phyloP scores from a whole-genome alignment of 768 basidiomycete species.

The Hygrophorus russula region DNA sequence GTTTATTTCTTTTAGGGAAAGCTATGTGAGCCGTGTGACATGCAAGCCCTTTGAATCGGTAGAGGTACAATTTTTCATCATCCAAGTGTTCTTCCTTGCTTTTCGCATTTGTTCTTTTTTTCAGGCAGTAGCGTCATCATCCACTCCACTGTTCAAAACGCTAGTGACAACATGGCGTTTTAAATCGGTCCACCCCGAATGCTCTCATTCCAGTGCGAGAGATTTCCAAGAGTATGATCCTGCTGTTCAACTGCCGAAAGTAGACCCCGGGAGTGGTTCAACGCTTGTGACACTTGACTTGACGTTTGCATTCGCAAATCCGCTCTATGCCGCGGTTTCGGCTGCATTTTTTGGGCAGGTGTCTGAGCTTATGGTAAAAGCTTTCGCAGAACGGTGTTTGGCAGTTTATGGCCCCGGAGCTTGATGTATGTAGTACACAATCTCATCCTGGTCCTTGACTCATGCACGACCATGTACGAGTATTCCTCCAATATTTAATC shows the following conservation, averaged over 20 bases:
- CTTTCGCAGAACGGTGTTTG: conserved; percentile 80
- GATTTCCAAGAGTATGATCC: conserved; percentile 20
- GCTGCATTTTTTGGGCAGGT: conserved; percentile 80
- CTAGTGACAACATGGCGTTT: conserved; percentile 69
- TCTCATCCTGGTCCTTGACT: not conserved
- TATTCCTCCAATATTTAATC: too few species aligned
- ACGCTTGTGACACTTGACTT: conserved; percentile 82
- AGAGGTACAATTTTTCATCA: conserved; percentile 37
- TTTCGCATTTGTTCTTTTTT: conserved; percentile 6
- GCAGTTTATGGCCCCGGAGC: conserved; percentile 48
- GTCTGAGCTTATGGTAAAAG: conserved; percentile 80
- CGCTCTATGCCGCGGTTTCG: conserved; percentile 75
- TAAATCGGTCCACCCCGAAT: not conserved
- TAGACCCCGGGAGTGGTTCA: conserved; percentile 24
- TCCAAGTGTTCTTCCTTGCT: not conserved
- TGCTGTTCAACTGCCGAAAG: conserved; percentile 30
- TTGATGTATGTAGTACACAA: not conserved
- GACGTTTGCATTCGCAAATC: conserved; percentile 78
- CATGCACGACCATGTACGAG: too few species aligned
- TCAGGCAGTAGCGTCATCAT: conserved; percentile 62
- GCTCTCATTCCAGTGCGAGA: conserved; percentile 15
- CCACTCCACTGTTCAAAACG: conserved; percentile 63
- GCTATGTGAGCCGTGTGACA: conserved; percentile 77
- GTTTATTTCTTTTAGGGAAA: conserved; percentile 80
- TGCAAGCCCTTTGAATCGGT: conserved; percentile 73